These are phyloP conservation scores for Diplocarpon rosae DNA, from an alignment of 2,329 filamentous ascomycete genomes.

Conservation along the genomic window DNA sequence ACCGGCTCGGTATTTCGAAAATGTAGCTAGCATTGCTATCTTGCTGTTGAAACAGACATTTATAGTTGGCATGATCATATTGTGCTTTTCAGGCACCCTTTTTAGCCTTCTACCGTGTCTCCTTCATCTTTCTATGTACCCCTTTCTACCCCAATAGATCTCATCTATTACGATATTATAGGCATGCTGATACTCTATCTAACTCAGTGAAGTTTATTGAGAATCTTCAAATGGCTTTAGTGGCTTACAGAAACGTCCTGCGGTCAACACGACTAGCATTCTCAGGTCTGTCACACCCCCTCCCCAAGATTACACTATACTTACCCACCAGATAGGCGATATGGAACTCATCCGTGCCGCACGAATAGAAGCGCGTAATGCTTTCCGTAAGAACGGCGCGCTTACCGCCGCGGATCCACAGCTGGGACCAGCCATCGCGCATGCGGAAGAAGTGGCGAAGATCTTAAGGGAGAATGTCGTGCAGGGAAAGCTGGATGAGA, in stretches of 20 bases:
- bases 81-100: too few relatives aligned
- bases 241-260: slow-evolving; percentile 71
- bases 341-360: slow-evolving; percentile 56
- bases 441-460: slow-evolving; percentile 72
- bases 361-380: slow-evolving; percentile 56
- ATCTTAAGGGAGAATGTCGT: slow-evolving; percentile 79
- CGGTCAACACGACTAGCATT: slow-evolving; percentile 78
- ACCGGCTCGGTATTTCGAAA: too few relatives aligned
- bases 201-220: background rate
- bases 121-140: too few relatives aligned
- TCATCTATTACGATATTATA: too few relatives aligned
- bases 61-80: too few relatives aligned
- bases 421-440: slow-evolving; percentile 53
- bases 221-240: slow-evolving; percentile 45
- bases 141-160: too few relatives aligned
- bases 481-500: slow-evolving; percentile 53
- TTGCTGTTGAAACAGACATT: too few relatives aligned
- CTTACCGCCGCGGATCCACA: slow-evolving; percentile 48
- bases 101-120: too few relatives aligned
- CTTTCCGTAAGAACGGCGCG: slow-evolving; percentile 58
- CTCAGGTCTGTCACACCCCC: slow-evolving; percentile 42
- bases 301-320: background rate
- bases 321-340: slow-evolving; percentile 49
- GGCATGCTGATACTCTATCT: too few relatives aligned
- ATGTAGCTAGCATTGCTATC: too few relatives aligned